Evolutionary conservation across 2,329 filamentous ascomycete species (phyloP), one percentile per base, ranked within the genome.

Genomic region (Pseudopithomyces maydicus): DNA sequence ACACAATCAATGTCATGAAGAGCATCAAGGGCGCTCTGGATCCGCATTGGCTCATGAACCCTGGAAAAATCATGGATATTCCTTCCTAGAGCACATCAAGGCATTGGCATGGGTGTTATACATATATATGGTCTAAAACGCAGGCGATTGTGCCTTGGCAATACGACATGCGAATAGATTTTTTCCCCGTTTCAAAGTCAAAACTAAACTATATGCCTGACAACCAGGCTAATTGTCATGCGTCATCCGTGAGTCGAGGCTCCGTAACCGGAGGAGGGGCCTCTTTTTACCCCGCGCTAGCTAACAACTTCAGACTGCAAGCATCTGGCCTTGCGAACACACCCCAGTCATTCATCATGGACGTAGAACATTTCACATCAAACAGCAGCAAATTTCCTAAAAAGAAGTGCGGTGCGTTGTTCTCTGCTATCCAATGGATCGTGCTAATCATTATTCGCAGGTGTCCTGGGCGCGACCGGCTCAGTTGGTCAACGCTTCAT

Each of bases 401-500:
- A 67, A 82, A 80, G 76, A 80, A 81, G 73, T 83, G 81, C 75
- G 81, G 80, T 82, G 56, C 63, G 79, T 76, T 54, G 54, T 20
- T 41, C 1, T 43, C 85, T 86, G 74, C 20, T 33, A 29, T 51
- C 19, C 38, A 44, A 52, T 33, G 33, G 29, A 2, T 15, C 10
- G 22, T 42, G 17, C 36, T 54, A 32, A 48, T 23, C 19, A 3
- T 2, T 15, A 6, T 48, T 12, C 56, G 39, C 61, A 83, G 80
- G 79, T 60, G 92, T 97, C 56, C 86, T 97, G 55, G 93, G 94
- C 68, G 91, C 90, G 78, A 98, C 94, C 32, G 95, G 95, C 73
- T 96, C 92, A 35, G 94, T 98, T 14, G 94, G 94, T 68, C 92
- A 97, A 79, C 88, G 95, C 71, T 98, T 98, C 78, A 95, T 98